Evolutionary conservation across 139 green algal genomes (phyloP).

Genomic region (Raphidocelis subcapitata): DNA sequence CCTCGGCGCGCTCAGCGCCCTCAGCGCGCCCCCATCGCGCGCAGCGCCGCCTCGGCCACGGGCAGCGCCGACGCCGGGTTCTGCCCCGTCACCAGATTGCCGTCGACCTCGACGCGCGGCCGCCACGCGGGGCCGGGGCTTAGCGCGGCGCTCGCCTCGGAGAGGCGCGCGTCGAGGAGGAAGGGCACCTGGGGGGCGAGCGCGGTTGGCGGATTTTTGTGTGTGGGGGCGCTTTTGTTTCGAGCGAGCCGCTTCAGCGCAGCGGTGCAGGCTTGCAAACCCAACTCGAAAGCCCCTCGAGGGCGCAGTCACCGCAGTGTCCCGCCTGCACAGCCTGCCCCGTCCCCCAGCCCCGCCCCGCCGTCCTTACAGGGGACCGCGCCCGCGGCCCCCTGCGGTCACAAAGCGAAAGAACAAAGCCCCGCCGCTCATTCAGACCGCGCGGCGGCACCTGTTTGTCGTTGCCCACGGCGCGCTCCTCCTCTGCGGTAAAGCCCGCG

Average conservation of each 20-base stretch:
- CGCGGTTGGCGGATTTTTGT: neutral
- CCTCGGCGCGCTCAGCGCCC: too few relatives aligned
- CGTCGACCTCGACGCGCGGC: slow-evolving; percentile 28
- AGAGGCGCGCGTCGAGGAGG: slow-evolving; percentile 36
- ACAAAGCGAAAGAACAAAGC: neutral
- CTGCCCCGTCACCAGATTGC: slow-evolving; percentile 44
- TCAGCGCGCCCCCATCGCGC: too few relatives aligned
- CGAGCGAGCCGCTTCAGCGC: neutral
- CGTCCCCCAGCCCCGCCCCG: too few relatives aligned
- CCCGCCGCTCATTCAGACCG: neutral
- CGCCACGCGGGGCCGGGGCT: neutral
- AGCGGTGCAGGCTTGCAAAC: neutral
- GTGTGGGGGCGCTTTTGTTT: neutral
- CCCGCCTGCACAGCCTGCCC: too few relatives aligned
- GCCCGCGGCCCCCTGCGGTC: too few relatives aligned
- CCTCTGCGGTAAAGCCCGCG: slow-evolving; percentile 38
- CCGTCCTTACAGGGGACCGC: too few relatives aligned
- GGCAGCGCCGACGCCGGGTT: slow-evolving; percentile 21
- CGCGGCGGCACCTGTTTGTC: slow-evolving; percentile 3
- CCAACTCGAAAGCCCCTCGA: too few relatives aligned
- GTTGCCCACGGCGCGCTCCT: slow-evolving; percentile 36
- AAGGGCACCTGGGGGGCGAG: slow-evolving; percentile 27
- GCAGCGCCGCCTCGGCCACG: too few relatives aligned
- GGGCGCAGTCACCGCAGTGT: too few relatives aligned
- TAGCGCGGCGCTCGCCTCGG: slow-evolving; percentile 32